Evolutionary conservation across 495 filamentous ascomycete genomes (phyloP).

Genomic region (Mycothermus thermophilus): DNA sequence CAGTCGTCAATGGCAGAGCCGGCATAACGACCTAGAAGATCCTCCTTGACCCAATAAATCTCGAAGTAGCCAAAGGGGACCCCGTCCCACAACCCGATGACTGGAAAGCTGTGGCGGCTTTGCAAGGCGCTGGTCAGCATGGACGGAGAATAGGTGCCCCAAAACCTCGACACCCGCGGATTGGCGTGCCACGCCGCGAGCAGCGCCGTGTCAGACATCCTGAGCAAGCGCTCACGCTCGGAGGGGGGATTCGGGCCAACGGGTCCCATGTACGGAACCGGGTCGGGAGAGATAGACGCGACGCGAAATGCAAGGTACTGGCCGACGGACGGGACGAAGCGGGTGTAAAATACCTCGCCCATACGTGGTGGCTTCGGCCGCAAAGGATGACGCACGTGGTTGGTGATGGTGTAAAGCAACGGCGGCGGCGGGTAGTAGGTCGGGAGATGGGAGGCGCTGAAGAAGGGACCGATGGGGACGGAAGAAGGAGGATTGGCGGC

Average conservation of each 20-base stretch:
- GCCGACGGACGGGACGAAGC: conserved; percentile 65
- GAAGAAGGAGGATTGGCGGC: conserved; percentile 20
- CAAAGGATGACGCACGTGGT: conserved; percentile 70
- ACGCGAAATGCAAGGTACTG: conserved; percentile 85
- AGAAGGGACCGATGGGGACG: conserved; percentile 51
- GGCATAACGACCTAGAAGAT: conserved; percentile 54
- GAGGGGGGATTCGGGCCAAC: conserved; percentile 24
- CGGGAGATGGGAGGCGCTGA: conserved; percentile 65
- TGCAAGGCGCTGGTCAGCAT: conserved; percentile 55
- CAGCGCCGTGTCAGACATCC: conserved; percentile 53
- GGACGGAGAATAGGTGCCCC: conserved; percentile 55
- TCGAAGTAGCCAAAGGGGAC: conserved; percentile 97
- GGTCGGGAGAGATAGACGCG: conserved; percentile 44
- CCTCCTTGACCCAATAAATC: conserved; percentile 97
- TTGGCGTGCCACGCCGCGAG: conserved; percentile 84
- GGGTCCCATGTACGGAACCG: conserved; percentile 42
- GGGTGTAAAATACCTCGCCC: conserved; percentile 78
- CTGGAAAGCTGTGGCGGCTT: conserved; percentile 68
- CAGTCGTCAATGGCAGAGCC: conserved; percentile 53
- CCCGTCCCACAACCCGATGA: conserved; percentile 86
- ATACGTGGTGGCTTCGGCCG: conserved; percentile 80
- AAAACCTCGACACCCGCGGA: conserved; percentile 67
- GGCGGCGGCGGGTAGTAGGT: conserved; percentile 82
- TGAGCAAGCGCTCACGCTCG: conserved; percentile 14
- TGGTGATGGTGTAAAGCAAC: conserved; percentile 65